Conservation (phyloP, 2,329 filamentous ascomycete species). For the Beauveria sp. region DNA sequence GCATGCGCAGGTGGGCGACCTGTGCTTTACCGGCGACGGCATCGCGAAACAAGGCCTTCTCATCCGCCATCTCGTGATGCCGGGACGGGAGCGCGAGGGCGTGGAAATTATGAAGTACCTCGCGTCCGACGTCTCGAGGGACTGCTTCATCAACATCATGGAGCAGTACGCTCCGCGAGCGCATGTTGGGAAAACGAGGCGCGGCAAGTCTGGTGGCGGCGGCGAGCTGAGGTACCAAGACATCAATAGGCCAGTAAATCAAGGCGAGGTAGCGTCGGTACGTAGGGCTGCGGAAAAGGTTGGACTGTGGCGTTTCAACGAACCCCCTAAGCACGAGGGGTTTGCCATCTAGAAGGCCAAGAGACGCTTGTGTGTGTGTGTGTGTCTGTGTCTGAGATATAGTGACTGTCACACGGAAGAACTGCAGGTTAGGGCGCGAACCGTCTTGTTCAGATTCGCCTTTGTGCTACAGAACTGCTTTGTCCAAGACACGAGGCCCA, state of each 20-base stretch:
- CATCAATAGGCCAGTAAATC: slow-evolving; percentile 64
- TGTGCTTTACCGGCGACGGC: slow-evolving; percentile 74
- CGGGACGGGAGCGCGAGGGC: slow-evolving; percentile 67
- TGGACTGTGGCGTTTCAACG: slow-evolving; percentile 73
- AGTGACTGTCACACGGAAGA: not conserved
- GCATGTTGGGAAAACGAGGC: slow-evolving; percentile 65
- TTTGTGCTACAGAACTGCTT: no score
- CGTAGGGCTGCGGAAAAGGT: slow-evolving; percentile 59
- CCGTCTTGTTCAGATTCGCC: no score
- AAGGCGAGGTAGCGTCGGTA: slow-evolving; percentile 59
- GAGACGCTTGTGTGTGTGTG: no score
- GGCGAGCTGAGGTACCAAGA: slow-evolving; percentile 59
- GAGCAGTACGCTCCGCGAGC: slow-evolving; percentile 79
- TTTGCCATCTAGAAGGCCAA: slow-evolving; percentile 34
- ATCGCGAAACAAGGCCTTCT: slow-evolving; percentile 72
- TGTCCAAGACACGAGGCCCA: no score
- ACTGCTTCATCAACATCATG: slow-evolving; percentile 81
- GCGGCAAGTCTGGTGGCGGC: slow-evolving; percentile 16
- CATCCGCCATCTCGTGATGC: slow-evolving; percentile 78
- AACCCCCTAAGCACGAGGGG: slow-evolving; percentile 46
- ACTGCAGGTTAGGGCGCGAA: no score
- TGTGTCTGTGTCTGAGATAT: no score
- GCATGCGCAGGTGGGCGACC: slow-evolving; percentile 73
- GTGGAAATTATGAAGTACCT: slow-evolving; percentile 69
- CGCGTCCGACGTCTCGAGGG: slow-evolving; percentile 61